Base-by-base conservation (phyloP, 2,329 filamentous ascomycete genomes). In the Acrodontium crateriforme region DNA sequence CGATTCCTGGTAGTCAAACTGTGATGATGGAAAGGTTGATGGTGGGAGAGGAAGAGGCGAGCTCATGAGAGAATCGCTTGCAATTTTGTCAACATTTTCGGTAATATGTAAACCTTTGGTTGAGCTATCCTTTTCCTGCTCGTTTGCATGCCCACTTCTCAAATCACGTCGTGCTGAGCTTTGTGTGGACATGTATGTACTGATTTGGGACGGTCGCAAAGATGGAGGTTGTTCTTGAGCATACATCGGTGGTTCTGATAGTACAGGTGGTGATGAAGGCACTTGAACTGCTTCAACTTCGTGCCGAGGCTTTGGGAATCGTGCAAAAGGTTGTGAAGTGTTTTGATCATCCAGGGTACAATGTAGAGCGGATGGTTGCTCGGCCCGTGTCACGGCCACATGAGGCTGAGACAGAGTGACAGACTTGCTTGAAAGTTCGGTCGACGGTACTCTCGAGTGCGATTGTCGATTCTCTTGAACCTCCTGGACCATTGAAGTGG, bases 151-250 rank as follows among this genome's bases (percentile, higher is more conserved):
- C n/a, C n/a, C n/a, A n/a, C n/a, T n/a, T n/a, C n/a, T n/a, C n/a
- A n/a, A n/a, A n/a, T n/a, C n/a, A n/a, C n/a, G n/a, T n/a, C n/a
- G n/a, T n/a, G n/a, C n/a, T n/a, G 37, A 40, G 15, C 25, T 18
- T 21, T 39, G 39, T 4, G 39, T 40, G 12, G 37, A 33, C 18
- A 32, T 27, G 11, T 39, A 26, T 9, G 38, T 42, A 34, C 40
- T 39, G 25, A 36, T 25, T 29, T 37, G 40, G n/a, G 35, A 39
- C 5, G 32, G 32, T 2, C 30, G 37, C 14, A n/a, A n/a, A n/a
- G n/a, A n/a, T n/a, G n/a, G n/a, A n/a, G n/a, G n/a, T n/a, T n/a
- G n/a, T n/a, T n/a, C n/a, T n/a, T n/a, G n/a, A n/a, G n/a, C n/a
- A n/a, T n/a, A n/a, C n/a, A n/a, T n/a, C n/a, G n/a, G n/a, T n/a